A percentile compares a stretch with the other conserved stretches of the same genome.
These are phyloP conservation scores for Paxillus ammoniavirescens DNA, from an alignment of 768 basidiomycete species.

Conservation along the genomic window DNA sequence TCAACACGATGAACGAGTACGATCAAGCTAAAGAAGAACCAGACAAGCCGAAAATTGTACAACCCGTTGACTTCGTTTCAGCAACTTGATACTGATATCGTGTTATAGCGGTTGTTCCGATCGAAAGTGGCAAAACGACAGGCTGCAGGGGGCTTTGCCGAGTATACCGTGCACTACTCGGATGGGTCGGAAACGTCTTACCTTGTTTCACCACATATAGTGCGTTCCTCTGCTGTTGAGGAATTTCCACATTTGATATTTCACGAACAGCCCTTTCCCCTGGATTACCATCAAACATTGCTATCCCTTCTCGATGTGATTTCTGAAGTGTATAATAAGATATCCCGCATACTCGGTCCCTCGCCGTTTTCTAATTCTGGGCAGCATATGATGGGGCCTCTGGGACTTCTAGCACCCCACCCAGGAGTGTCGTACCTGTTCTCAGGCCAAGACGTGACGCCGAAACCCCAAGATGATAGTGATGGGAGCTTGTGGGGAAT, in stretches of 20 bases:
- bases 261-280: conserved; percentile 66
- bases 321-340: conserved; percentile 87
- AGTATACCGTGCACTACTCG: conserved; percentile 58
- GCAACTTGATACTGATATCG: conserved; percentile 9
- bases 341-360: conserved; percentile 78
- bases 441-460: conserved; percentile 33
- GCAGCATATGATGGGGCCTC: conserved; percentile 73
- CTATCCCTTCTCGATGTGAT: conserved; percentile 87
- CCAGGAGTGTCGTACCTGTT: conserved; percentile 84
- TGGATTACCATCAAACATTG: conserved; percentile 89
- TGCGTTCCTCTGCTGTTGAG: conserved; percentile 34
- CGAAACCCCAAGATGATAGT: conserved; percentile 38
- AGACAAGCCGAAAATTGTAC: conserved; percentile 69
- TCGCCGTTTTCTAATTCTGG: conserved; percentile 70
- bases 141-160: conserved; percentile 48
- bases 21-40: conserved; percentile 61
- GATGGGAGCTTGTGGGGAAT: conserved; percentile 72
- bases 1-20: conserved; percentile 71
- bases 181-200: conserved; percentile 67
- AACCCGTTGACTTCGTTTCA: conserved; percentile 5
- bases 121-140: conserved; percentile 56
- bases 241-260: conserved; percentile 4
- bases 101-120: conserved; percentile 54
- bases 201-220: conserved; percentile 72
- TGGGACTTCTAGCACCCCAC: conserved; percentile 73